Base-by-base conservation (phyloP, 305 asterid species). In the Stenogyne calaminthoides region DNA sequence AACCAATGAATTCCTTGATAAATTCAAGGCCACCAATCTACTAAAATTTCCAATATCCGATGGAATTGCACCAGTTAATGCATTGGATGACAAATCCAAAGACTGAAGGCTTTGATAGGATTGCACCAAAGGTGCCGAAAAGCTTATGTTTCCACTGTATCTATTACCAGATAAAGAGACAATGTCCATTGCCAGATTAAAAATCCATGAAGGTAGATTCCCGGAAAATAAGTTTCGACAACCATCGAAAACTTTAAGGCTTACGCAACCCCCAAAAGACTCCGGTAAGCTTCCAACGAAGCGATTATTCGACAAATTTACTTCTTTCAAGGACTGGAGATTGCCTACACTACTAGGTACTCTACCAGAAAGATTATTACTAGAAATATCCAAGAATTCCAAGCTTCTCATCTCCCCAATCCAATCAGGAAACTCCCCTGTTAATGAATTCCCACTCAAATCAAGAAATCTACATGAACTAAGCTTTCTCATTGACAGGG, bases 401-500 rank as follows among this genome's bases (percentile, higher is more conserved):
- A 91, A 75, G 83, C 89, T 87, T 65, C 75, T 84, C 95, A 91
- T 83, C 27, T 88, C 93, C 16, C 88, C 92, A 58, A 93, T 80
- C 97, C 98, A 91, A 49, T 84, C 90, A 20, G 95, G 97, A 61
- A 91, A 72, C 12, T 77, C 88, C 15, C 95, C 95, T 0, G 82
- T 69, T 49, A 92, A 82, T 8, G 18, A 69, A 83, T 92, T 92
- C 69, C 68, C 72, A 56, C 85, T 80, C 61, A 89, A 62, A 78
- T 81, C 85, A 71, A 92, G 80, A 76, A 59, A 75, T 37, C 80
- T 84, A 65, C 91, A 87, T 15, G 76, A 67, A 11, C 78, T 77
- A 14, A 89, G 84, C 56, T 85, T 88, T 42, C 79, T 80, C 87
- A 92, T 75, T 25, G 95, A 87, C 11, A 63, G 49, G 34, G 97